phyloP scores from a whole-genome alignment of 129 eudicot genomes.

The Centella asiatica region DNA sequence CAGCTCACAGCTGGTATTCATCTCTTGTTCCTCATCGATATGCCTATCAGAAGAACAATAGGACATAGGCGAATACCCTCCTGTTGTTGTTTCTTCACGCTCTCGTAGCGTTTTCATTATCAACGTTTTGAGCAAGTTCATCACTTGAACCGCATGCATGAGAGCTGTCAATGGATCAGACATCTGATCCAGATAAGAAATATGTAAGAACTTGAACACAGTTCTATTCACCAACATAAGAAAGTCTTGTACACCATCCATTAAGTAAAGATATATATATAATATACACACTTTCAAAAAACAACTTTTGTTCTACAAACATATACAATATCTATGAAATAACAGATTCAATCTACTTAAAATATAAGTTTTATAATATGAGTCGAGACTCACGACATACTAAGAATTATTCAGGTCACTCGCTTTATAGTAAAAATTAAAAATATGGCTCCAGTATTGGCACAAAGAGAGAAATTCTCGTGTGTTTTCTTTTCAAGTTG shows the following conservation, averaged over 20 bases:
- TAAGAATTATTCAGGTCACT: too few species aligned
- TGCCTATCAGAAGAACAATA: constrained; percentile 33
- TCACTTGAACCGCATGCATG: constrained; percentile 92
- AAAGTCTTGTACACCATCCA: too few species aligned
- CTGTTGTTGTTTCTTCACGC: constrained; percentile 33
- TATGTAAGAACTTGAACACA: neutral
- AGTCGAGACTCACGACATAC: too few species aligned
- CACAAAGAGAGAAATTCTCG: too few species aligned
- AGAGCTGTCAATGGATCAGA: constrained; percentile 89
- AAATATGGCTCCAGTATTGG: too few species aligned
- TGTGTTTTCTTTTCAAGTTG: neutral
- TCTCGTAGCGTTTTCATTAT: constrained; percentile 56
- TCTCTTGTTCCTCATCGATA: constrained; percentile 53
- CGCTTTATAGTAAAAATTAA: too few species aligned
- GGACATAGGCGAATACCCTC: constrained; percentile 64
- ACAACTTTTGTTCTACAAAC: too few species aligned
- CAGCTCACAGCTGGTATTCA: constrained; percentile 58
- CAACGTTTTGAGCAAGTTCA: constrained; percentile 62
- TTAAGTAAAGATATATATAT: too few species aligned
- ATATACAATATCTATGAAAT: too few species aligned
- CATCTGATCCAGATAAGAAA: constrained; percentile 42
- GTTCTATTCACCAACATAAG: neutral
- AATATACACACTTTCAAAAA: too few species aligned
- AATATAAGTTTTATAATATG: too few species aligned
- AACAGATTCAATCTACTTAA: too few species aligned